Conservation (phyloP, 1,139 yeast genomes). For the Yamadazyma dushanensis region DNA sequence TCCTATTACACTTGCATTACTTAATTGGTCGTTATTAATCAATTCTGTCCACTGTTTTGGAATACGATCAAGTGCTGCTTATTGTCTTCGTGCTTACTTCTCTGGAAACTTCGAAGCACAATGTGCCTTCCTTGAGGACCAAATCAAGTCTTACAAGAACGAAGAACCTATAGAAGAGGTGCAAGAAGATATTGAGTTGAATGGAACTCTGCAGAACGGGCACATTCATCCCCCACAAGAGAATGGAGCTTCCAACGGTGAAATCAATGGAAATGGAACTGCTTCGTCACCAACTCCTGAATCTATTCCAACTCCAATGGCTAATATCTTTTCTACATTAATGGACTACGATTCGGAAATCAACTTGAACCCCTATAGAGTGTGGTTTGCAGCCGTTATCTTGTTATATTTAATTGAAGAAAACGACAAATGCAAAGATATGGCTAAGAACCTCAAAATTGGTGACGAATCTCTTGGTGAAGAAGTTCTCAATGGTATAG, state of each 20-base stretch:
- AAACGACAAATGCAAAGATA: conserved; percentile 48
- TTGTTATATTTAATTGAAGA: conserved; percentile 65
- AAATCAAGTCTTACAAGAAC: conserved; percentile 46
- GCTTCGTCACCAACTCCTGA: conserved; percentile 1
- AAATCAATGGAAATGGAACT: neutral
- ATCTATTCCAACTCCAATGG: conserved; percentile 27
- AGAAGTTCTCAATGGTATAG: conserved; percentile 72
- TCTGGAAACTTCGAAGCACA: conserved; percentile 64
- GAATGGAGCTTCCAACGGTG: neutral
- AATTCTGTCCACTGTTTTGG: conserved; percentile 86
- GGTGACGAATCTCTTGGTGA: conserved; percentile 72
- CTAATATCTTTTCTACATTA: conserved; percentile 65
- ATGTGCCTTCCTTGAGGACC: conserved; percentile 61
- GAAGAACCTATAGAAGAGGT: conserved; percentile 2
- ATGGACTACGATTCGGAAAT: conserved; percentile 78
- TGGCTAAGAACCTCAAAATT: conserved; percentile 55
- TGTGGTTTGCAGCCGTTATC: conserved; percentile 81
- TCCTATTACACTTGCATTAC: conserved; percentile 73
- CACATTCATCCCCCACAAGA: neutral
- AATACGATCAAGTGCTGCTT: conserved; percentile 69
- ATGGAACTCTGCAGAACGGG: neutral
- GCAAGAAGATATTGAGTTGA: neutral
- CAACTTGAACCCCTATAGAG: conserved; percentile 78
- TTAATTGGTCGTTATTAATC: conserved; percentile 77
- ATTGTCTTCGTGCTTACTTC: conserved; percentile 68